Evolutionary conservation across 345 rosid genomes (phyloP).

Genomic region (Populus alba): DNA sequence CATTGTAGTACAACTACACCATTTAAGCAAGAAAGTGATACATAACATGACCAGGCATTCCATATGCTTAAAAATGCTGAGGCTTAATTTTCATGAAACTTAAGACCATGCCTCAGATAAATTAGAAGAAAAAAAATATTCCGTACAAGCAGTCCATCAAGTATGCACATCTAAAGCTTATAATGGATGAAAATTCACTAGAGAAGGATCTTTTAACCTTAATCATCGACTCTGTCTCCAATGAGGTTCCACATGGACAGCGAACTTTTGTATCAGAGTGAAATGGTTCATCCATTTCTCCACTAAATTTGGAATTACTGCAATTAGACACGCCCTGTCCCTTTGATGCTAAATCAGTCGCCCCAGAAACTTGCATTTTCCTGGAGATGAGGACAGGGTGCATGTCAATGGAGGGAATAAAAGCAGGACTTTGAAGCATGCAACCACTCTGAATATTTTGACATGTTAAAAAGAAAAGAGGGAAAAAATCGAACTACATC

Average conservation of each 20-base stretch:
- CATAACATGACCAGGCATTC: background rate
- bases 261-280: constrained; percentile 64
- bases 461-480: background rate
- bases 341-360: constrained; percentile 81
- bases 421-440: background rate
- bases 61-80: background rate
- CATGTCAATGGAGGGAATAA: constrained; percentile 14
- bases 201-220: constrained; percentile 38
- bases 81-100: background rate
- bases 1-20: background rate
- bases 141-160: background rate
- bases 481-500: background rate
- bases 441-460: background rate
- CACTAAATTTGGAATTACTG: constrained; percentile 60
- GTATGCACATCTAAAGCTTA: background rate
- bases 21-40: background rate
- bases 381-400: constrained; percentile 38
- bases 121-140: background rate
- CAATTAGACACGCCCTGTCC: constrained; percentile 64
- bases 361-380: constrained; percentile 90
- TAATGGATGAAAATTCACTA: background rate
- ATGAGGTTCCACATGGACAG: constrained; percentile 84
- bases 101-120: background rate
- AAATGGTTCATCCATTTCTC: constrained; percentile 54
- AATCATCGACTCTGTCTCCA: constrained; percentile 71